A percentile compares a stretch with the other conserved stretches of the same genome.
These are phyloP conservation scores for Scedosporium apiospermum DNA, from an alignment of 2,329 filamentous ascomycete genomes.

Conservation along the genomic window DNA sequence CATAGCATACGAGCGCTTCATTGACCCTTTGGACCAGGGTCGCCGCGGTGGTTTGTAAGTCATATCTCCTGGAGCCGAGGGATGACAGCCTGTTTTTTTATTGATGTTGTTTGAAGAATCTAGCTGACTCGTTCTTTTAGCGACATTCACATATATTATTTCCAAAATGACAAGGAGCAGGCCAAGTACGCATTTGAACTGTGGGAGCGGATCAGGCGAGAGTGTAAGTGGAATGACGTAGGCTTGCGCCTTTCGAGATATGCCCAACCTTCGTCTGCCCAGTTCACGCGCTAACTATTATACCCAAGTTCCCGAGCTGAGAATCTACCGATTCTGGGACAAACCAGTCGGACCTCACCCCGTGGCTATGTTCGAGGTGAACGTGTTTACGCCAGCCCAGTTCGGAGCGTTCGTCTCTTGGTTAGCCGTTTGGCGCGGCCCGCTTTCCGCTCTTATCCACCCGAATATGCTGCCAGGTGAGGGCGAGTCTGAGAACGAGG, in stretches of 20 bases:
- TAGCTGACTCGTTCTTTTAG: slow-evolving; percentile 21
- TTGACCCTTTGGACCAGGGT: slow-evolving; percentile 56
- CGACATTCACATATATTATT: slow-evolving; percentile 81
- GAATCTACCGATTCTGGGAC: slow-evolving; percentile 73
- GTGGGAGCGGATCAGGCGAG: slow-evolving; percentile 67
- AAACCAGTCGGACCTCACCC: slow-evolving; percentile 73
- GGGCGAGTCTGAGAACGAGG: slow-evolving; percentile 18
- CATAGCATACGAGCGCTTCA: slow-evolving; percentile 60
- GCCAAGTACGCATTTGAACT: slow-evolving; percentile 59
- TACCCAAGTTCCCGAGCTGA: slow-evolving; percentile 64
- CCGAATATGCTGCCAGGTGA: slow-evolving; percentile 60
- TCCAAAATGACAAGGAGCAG: slow-evolving; percentile 54
- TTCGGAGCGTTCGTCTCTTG: slow-evolving; percentile 85
- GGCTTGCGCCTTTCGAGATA: no score
- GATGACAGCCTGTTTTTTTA: not conserved
- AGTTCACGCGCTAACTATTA: not conserved
- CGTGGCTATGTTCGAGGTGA: slow-evolving; percentile 86
- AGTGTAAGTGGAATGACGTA: slow-evolving; percentile 47
- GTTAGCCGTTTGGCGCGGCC: slow-evolving; percentile 73
- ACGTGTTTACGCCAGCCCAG: slow-evolving; percentile 73
- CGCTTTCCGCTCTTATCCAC: slow-evolving; percentile 69
- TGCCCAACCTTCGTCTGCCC: not conserved
- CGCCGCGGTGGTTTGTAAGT: slow-evolving; percentile 61
- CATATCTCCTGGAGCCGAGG: not conserved
- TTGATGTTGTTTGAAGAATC: not conserved